phyloP scores from a whole-genome alignment of 208 protist species.

The Leishmania gerbilli region DNA sequence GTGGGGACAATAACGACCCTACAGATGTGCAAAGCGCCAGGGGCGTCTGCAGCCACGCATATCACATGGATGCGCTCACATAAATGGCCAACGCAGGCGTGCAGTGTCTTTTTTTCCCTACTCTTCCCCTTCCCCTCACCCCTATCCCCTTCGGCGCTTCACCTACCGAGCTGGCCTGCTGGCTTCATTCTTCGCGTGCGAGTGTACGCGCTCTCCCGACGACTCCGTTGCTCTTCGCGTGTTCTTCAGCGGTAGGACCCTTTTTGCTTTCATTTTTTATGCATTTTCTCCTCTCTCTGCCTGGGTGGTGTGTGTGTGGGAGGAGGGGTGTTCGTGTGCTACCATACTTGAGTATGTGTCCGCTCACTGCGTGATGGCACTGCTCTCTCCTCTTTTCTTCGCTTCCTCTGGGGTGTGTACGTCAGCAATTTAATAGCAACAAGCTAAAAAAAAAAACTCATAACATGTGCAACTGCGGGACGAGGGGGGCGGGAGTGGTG shows the following conservation, averaged over 20 bases:
- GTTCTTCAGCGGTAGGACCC: not conserved
- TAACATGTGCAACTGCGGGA: not conserved
- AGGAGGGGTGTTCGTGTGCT: not conserved
- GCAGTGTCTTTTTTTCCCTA: not conserved
- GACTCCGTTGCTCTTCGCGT: no score
- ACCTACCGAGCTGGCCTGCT: not conserved
- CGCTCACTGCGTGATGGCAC: no score
- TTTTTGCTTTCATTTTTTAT: not conserved
- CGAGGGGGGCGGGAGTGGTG: not conserved
- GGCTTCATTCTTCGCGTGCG: not conserved
- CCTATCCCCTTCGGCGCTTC: not conserved
- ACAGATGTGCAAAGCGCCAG: no score
- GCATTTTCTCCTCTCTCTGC: not conserved
- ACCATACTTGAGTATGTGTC: not conserved
- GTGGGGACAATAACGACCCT: no score
- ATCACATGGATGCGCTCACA: not conserved
- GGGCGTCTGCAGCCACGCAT: not conserved
- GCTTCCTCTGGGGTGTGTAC: not conserved
- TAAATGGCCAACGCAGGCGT: not conserved
- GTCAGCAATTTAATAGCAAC: not conserved
- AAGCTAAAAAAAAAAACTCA: no score
- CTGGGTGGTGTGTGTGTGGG: not conserved
- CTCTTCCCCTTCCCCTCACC: not conserved
- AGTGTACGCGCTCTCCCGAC: not conserved
- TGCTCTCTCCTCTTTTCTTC: not conserved